Evolutionary conservation across 2,329 filamentous ascomycete species (phyloP).

Genomic region (Chaetomiaceae sp.): DNA sequence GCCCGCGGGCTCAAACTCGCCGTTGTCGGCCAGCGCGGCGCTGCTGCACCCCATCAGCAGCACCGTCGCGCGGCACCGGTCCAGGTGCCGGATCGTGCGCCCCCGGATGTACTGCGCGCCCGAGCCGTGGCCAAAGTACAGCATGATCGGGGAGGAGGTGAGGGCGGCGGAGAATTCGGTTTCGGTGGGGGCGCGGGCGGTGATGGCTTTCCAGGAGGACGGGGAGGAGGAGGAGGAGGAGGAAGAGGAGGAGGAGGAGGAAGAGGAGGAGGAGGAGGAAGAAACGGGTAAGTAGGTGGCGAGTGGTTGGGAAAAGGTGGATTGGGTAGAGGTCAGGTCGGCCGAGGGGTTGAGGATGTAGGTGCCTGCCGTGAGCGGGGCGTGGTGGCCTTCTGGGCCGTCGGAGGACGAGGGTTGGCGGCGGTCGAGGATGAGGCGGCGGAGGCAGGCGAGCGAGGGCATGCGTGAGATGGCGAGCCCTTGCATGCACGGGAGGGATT

Average conservation of each 20-base stretch:
- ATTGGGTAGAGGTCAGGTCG: constrained; percentile 76
- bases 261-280: too few relatives aligned
- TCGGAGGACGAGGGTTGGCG: constrained; percentile 21
- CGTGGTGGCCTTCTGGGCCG: constrained; percentile 48
- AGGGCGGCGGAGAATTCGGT: constrained; percentile 69
- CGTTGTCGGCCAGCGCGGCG: constrained; percentile 71
- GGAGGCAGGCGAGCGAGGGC: constrained; percentile 77
- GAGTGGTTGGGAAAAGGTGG: constrained; percentile 66
- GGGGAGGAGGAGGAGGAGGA: too few relatives aligned
- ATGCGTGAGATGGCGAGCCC: constrained; percentile 77
- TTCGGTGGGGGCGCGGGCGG: constrained; percentile 68
- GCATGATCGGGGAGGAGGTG: constrained; percentile 62
- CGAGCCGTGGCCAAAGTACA: constrained; percentile 96
- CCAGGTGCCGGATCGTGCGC: constrained; percentile 73
- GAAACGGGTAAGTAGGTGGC: constrained; percentile 54
- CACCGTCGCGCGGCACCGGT: constrained; percentile 68
- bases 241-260: too few relatives aligned
- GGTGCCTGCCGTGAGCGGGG: constrained; percentile 54
- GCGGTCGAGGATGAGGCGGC: constrained; percentile 65
- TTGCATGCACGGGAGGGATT: constrained; percentile 83
- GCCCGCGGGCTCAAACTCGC: constrained; percentile 86
- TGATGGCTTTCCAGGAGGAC: constrained; percentile 59
- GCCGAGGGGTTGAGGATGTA: constrained; percentile 88
- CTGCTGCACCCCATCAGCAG: constrained; percentile 95
- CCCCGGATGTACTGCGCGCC: constrained; percentile 91